Evolutionary conservation across 2,329 filamentous ascomycete genomes (phyloP), one percentile per base, ranked within the genome.

Genomic region (Arthroderma uncinatum): DNA sequence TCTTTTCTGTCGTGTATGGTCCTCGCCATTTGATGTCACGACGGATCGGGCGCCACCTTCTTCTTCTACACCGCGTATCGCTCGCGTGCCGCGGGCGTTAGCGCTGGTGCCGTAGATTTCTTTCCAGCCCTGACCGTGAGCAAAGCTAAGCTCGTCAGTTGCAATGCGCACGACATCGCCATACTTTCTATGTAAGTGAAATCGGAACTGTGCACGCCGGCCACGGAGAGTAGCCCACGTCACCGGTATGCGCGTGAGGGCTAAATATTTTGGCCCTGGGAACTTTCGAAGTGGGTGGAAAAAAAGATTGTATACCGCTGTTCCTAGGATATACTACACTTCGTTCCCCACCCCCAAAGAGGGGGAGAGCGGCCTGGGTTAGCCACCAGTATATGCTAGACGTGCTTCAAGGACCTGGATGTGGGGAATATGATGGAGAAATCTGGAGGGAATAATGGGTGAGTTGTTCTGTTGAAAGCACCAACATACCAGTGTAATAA

Each of bases 121-220:
- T 52, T 65, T 63, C 67, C 67, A 66, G 4, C 64, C 67, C 10
- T 64, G 62, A 1, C 59, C 47, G 30, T 61, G 54, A 1, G 63
- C 55, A 36, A 68, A 66, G 25, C 61, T 60, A 4, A 68, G 60
- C 39, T 69, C 63, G 21, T 66, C 61, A 1, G 65, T 64, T 10
- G 63, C 66, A 23, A 70, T 64, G 1, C 67, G 66, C 2, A 70
- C 62, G 12, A 68, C 61, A 8, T 64, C 53, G 2, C 68, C 68
- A 33, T 70, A 67, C 25, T 60, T 61, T 28, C 60, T 16, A 52
- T 70, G 68, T 4, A 68, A 53, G 6, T 62, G 50, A 25, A 53
- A 48, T 9, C 56, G 53, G 54, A 58, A 56, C 40, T 60, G 59
- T 5, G 57, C 48, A 19, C 40, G 39, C 33, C 40, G 53, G 8